These are phyloP conservation scores for Annulohypoxylon nitens DNA, from an alignment of 495 filamentous ascomycete genomes.

Conservation along the genomic window DNA sequence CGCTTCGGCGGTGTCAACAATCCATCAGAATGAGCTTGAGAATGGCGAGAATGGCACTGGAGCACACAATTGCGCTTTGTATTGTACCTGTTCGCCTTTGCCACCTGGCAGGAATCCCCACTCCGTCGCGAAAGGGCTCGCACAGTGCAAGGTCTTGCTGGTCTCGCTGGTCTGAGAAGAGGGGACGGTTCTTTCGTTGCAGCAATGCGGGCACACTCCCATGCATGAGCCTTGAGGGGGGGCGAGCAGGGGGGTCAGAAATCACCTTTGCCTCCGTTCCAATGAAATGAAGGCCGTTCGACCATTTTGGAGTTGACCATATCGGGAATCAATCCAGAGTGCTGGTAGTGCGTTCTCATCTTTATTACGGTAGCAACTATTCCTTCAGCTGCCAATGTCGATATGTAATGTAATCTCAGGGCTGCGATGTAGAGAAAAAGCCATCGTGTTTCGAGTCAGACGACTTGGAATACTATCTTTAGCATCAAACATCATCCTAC, in stretches of 20 bases:
- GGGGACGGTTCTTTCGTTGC: constrained; percentile 41
- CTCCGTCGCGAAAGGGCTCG: constrained; percentile 27
- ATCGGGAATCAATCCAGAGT: constrained; percentile 48
- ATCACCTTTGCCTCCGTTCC: constrained; percentile 46
- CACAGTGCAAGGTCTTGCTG: constrained; percentile 38
- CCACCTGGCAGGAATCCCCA: constrained; percentile 41
- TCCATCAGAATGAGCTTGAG: constrained; percentile 10
- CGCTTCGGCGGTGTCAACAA: constrained; percentile 21
- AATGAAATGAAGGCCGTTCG: constrained; percentile 47
- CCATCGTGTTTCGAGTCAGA: constrained; percentile 28
- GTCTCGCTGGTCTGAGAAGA: constrained; percentile 27
- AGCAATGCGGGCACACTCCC: constrained; percentile 45
- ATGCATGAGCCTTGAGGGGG: constrained; percentile 36
- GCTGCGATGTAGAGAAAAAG: not conserved
- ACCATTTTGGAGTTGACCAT: constrained; percentile 50
- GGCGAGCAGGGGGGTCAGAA: constrained; percentile 34
- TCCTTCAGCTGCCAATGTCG: constrained; percentile 13
- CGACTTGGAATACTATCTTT: constrained; percentile 36
- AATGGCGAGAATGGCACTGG: not conserved
- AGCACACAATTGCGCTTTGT: not conserved
- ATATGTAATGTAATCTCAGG: not conserved
- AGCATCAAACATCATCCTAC: constrained; percentile 30
- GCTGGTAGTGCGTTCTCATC: constrained; percentile 46
- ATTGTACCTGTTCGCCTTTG: constrained; percentile 23
- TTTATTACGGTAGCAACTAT: constrained; percentile 35